Evolutionary conservation across 1,284 basidiomycete species (phyloP), one percentile per base, ranked within the genome.

Genomic region (Gymnopus androsaceus): DNA sequence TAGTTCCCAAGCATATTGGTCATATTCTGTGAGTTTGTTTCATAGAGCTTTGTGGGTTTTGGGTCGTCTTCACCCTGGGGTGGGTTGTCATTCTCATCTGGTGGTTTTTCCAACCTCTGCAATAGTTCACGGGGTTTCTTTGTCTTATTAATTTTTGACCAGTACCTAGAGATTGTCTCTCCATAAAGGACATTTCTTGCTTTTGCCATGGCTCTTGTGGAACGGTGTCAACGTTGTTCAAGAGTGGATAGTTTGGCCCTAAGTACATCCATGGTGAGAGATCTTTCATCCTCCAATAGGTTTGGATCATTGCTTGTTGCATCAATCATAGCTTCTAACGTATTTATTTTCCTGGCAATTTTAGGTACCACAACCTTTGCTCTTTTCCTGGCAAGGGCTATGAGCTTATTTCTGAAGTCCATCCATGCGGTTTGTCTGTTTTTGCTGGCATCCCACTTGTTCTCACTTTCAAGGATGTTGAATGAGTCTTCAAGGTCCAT

Each of bases 81-180:
- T 34, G 7, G 19, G 17, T 27, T 19, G 23, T 33, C 31, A 9
- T 9, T 19, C 4, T 9, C 17, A 11, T 14, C 17, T 19, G 12
- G 38, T 12, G 4, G 54, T 14, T 49, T 58, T 54, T 53, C 27
- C 9, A 62, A 7, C 55, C 12, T 3, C 25, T 36, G 36, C 7
- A 65, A 61, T 5, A 62, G 17, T 14, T 64, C 62, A 47, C 60
- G n/a, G 1, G 61, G 62, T 33, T 58, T 60, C 4, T 44, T 54
- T n/a, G 51, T 46, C 23, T 58, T 59, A 42, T 69, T 61, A 0
- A 66, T 41, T 1, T 21, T 21, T 0, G 63, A 60, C 69, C 70
- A 72, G 55, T 66, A 67, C 55, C 66, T 66, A 3, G 60, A 60
- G 1, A 66, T 63, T 0, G 54, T 58, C 58, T 72, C 70, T 0